A percentile compares a stretch with the other conserved stretches of the same genome.
These are phyloP conservation scores for Adansonia gregorii DNA, from an alignment of 441 rosid species.

Conservation along the genomic window DNA sequence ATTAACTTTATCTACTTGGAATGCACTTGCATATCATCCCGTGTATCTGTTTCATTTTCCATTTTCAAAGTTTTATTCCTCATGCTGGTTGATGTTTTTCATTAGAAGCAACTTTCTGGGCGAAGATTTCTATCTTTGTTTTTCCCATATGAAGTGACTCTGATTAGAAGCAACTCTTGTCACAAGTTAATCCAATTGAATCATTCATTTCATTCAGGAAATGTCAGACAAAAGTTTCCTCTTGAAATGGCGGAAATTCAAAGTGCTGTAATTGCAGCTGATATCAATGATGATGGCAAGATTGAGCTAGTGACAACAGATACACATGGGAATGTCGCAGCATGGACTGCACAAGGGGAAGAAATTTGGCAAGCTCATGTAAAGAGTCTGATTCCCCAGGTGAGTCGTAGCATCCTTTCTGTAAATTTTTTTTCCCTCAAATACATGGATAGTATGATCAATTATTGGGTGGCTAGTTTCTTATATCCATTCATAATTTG, in stretches of 20 bases:
- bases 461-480: neutral
- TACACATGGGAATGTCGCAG: constrained; percentile 96
- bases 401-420: constrained; percentile 33
- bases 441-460: neutral
- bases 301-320: constrained; percentile 95
- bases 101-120: neutral
- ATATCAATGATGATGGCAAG: constrained; percentile 99
- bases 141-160: constrained; percentile 6
- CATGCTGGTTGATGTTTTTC: neutral
- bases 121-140: neutral
- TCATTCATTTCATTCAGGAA: constrained; percentile 52
- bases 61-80: neutral
- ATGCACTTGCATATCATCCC: neutral
- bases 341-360: constrained; percentile 94
- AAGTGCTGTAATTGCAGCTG: constrained; percentile 95
- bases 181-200: constrained; percentile 24
- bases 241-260: constrained; percentile 99
- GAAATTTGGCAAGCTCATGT: constrained; percentile 89
- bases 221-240: constrained; percentile 83
- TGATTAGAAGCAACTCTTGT: constrained; percentile 18
- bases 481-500: neutral
- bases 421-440: neutral
- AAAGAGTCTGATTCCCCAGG: constrained; percentile 97
- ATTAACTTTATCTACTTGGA: neutral
- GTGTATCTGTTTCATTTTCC: neutral